Percentiles rank a stretch among this genome's conserved stretches.
These are phyloP conservation scores for Eimeria falciformis DNA, from an alignment of 169 alveolate genomes.

Conservation along the genomic window DNA sequence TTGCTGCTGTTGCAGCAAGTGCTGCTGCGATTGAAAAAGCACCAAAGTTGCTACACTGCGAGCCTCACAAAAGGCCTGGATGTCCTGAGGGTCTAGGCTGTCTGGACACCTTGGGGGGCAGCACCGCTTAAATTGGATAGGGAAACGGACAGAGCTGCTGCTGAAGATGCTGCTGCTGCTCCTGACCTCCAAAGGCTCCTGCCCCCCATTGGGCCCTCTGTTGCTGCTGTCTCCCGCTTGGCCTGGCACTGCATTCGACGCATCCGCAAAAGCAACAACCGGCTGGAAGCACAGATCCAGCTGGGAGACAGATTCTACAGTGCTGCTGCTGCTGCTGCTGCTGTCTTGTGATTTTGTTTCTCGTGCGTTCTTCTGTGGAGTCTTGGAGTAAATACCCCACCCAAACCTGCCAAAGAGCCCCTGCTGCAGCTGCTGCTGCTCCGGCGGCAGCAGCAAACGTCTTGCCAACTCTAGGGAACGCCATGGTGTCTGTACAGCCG, in stretches of 20 bases:
- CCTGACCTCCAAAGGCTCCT: background rate
- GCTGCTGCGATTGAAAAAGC: background rate
- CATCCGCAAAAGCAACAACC: background rate
- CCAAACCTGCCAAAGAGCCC: slow-evolving; percentile 22
- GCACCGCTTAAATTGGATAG: background rate
- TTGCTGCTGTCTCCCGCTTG: slow-evolving; percentile 5
- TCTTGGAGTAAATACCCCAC: slow-evolving; percentile 17
- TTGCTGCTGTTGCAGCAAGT: slow-evolving; percentile 5
- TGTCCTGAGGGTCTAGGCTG: background rate
- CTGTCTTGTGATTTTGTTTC: background rate
- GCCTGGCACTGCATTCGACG: background rate
- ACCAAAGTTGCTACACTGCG: background rate
- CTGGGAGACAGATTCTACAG: background rate
- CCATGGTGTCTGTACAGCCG: slow-evolving; percentile 5
- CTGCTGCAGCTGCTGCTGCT: slow-evolving; percentile 49
- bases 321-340: slow-evolving; percentile 18
- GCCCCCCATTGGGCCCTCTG: background rate
- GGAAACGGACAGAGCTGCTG: background rate
- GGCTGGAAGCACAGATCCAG: slow-evolving; percentile 37
- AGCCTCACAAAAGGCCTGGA: background rate
- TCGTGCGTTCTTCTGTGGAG: slow-evolving; percentile 3
- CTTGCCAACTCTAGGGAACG: background rate
- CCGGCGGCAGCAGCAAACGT: slow-evolving; percentile 11
- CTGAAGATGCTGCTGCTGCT: slow-evolving; percentile 19
- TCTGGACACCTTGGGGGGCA: background rate